A percentile compares a stretch with the other conserved stretches of the same genome.
These are phyloP conservation scores for Oldenlandia corymbosa DNA, from an alignment of 257 asterid species.

Conservation along the genomic window DNA sequence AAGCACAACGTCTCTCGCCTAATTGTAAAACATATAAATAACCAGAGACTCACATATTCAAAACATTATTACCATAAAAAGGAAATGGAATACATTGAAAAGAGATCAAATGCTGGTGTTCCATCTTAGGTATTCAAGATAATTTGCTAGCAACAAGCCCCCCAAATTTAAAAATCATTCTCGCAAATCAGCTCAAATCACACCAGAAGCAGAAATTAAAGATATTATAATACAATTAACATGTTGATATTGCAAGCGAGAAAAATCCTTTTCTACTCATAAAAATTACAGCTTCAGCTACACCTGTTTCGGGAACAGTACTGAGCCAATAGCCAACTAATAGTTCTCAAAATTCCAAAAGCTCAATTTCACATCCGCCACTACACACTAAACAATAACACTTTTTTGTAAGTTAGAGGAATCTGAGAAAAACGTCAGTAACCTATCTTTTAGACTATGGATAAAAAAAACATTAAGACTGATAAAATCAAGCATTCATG, in stretches of 20 bases:
- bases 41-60: not conserved
- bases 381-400: not conserved
- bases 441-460: not conserved
- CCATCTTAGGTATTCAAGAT: not conserved
- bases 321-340: not conserved
- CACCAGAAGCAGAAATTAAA: not conserved
- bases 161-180: not conserved
- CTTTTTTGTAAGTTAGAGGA: not conserved
- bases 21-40: not conserved
- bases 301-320: too few species aligned
- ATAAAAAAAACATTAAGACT: not conserved
- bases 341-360: not conserved
- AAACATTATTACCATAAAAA: not conserved
- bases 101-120: not conserved
- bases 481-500: too few species aligned
- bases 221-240: not conserved
- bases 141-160: not conserved
- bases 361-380: not conserved
- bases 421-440: too few species aligned
- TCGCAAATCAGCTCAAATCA: not conserved
- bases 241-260: not conserved
- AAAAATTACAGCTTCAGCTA: not conserved
- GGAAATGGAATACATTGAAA: not conserved
- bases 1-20: not conserved
- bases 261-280: not conserved